Conservation (phyloP, 495 filamentous ascomycete species). For the Penicillium coffeae region DNA sequence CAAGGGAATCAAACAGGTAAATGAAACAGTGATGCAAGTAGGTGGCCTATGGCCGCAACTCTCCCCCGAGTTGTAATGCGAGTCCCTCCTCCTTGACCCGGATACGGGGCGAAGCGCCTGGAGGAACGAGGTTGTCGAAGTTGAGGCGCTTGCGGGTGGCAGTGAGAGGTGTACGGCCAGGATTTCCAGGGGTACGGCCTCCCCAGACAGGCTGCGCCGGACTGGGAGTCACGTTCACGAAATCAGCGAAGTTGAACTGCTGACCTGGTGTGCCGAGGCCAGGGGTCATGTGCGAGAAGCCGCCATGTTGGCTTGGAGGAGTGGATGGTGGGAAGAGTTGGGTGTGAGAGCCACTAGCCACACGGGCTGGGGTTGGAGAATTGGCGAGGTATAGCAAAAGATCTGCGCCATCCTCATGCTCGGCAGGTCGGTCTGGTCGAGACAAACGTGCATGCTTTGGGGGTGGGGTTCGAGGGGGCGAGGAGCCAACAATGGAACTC, state of each 20-base stretch:
- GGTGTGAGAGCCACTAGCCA: constrained; percentile 31
- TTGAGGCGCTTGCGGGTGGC: constrained; percentile 58
- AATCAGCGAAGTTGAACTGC: constrained; percentile 93
- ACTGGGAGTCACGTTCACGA: constrained; percentile 93
- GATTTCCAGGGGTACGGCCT: constrained; percentile 51
- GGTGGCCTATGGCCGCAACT: constrained; percentile 31
- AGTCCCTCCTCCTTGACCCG: constrained; percentile 30
- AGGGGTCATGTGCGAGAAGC: constrained; percentile 60
- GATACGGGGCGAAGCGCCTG: constrained; percentile 33
- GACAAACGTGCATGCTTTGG: constrained; percentile 57
- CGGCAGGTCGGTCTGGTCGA: constrained; percentile 39
- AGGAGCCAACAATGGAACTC: constrained; percentile 58
- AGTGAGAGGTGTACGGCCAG: constrained; percentile 56
- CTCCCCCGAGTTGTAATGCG: constrained; percentile 43
- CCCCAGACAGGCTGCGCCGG: constrained; percentile 84
- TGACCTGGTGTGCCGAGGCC: constrained; percentile 57
- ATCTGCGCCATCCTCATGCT: constrained; percentile 74
- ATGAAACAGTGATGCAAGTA: neutral
- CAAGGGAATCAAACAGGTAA: constrained; percentile 7
- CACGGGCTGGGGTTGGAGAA: constrained; percentile 78
- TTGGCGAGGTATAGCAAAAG: constrained; percentile 88
- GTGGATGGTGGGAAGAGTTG: constrained; percentile 73
- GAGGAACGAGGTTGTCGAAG: constrained; percentile 62
- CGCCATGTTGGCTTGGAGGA: constrained; percentile 74
- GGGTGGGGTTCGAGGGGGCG: constrained; percentile 76